Base-by-base conservation (phyloP, 164 flowering plant species). In the Houttuynia cordata region DNA sequence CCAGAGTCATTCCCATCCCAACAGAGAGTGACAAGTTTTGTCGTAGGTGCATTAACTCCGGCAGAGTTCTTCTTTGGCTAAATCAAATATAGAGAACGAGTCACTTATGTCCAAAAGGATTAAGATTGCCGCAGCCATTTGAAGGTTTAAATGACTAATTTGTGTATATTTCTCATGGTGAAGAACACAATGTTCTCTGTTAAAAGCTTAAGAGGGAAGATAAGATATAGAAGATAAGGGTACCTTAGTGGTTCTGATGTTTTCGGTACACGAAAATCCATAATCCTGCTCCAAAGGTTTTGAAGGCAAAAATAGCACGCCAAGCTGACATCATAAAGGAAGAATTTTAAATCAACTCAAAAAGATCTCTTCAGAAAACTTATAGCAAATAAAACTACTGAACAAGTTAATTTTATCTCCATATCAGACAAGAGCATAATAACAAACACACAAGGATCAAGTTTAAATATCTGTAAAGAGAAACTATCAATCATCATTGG, bases 281-380 rank as follows among this genome's bases (percentile, higher is more conserved):
- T 49, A 30, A 52, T 70, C 73, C 20, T 56, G 64, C 25, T 56
- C 71, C 63, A 64, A 73, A 34, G 66, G 12, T 2, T 53, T 14
- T 50, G 82, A 69, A 23, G 96, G 99, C 70, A 94, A 72, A 76
- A 94, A 87, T 41, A 94, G 79, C 69, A 91, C 97, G 23, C 99
- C 97, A 51, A 94, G 80, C 99, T 94, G 80, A 30, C 65, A 45
- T 45, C 5, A 13, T 12, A 2, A 17, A 45, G 14, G 17, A 45
- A 30, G 37, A 30, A 30, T 30, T 30, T 30, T 30, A 30, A 30
- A 30, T 30, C 37, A 30, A 30, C 37, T 30, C 37, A 30, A 30
- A 30, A 30, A 30, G 37, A 30, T 30, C 37, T 30, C 4, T 30
- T n/a, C n/a, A n/a, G n/a, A n/a, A n/a, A n/a, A n/a, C n/a, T n/a